Base-by-base conservation (phyloP, 805 yeast species). In the Cyberlindnera mycetangii region DNA sequence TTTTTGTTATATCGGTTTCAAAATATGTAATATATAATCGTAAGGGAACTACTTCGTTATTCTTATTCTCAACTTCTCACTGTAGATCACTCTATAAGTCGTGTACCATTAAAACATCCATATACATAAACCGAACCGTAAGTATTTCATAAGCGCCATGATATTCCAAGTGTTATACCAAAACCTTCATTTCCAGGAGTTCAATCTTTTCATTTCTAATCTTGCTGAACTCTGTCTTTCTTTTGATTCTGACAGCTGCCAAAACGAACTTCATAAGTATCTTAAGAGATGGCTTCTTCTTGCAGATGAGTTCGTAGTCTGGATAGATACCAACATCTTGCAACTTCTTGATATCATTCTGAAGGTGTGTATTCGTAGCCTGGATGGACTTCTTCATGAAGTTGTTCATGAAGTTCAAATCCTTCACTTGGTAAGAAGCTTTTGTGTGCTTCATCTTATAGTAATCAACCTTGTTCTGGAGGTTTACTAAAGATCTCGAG, bases 391-490 rank as follows among this genome's bases (percentile, higher is more conserved):
- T 50, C 34, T 54, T 47, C 53, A 66, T 55, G 46, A 65, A 68
- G 7, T 59, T 51, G 41, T 64, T 57, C 49, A 60, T 57, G 49
- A 61, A 70, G 47, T 55, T 63, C 45, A 70, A 59, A 49, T 69
- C 74, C 9, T 61, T 55, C 18, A 60, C 57, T 34, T 54, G 47
- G 34, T 65, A 62, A 39, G 67, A 64, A 41, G 70, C 58, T 45
- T 78, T 79, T 37, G 70, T 69, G 37, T 76, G 61, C 52, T 71
- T 75, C 41, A 78, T 71, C 51, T 65, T 70, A 58, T 70, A 74
- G 44, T 73, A 68, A 27, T 70, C 70, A 48, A 69, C 60, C 55
- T 76, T 77, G 38, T 65, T 64, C 36, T 68, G 68, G 27, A 68
- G 56, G 12, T 9, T 33, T 5, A 19, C 11, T 22, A 37, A n/a